Evolutionary conservation across 129 eudicot species (phyloP).

Genomic region (Pittosporum tobira): DNA sequence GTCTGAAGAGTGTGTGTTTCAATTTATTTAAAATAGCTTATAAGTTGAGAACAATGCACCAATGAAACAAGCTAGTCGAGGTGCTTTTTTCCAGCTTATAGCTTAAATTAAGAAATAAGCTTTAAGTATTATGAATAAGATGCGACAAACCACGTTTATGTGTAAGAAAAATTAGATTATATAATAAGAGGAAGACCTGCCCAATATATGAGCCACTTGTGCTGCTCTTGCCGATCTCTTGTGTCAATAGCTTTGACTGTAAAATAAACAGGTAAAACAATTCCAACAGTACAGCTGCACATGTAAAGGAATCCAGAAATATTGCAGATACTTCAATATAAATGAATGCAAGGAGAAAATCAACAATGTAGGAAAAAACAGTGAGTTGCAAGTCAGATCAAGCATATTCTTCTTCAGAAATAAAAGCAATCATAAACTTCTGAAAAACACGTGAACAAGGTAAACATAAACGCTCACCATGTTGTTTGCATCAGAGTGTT

Average conservation of each 20-base stretch:
- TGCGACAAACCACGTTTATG: background rate
- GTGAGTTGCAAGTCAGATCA: background rate
- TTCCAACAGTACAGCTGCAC: slow-evolving; percentile 15
- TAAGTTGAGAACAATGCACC: background rate
- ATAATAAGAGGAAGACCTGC: slow-evolving; percentile 6
- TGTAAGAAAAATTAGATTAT: background rate
- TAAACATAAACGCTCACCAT: background rate
- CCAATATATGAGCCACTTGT: slow-evolving; percentile 18
- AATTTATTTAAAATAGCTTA: no score
- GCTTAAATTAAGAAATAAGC: background rate
- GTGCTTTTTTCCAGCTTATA: background rate
- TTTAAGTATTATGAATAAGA: background rate
- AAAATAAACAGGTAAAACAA: slow-evolving; percentile 14
- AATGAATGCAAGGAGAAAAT: background rate
- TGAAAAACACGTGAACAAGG: no score
- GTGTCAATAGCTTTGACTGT: slow-evolving; percentile 15
- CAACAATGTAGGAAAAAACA: background rate
- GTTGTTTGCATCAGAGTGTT: slow-evolving; percentile 13
- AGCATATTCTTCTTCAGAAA: background rate
- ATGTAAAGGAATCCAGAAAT: background rate
- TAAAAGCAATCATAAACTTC: background rate
- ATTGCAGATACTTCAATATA: background rate
- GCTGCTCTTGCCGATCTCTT: slow-evolving; percentile 2
- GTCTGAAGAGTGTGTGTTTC: no score
- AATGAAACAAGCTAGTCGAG: background rate